Evolutionary conservation across 108 stramenopile species (phyloP), one percentile per base, ranked within the genome.

Genomic region (Licmophora abbreviata): DNA sequence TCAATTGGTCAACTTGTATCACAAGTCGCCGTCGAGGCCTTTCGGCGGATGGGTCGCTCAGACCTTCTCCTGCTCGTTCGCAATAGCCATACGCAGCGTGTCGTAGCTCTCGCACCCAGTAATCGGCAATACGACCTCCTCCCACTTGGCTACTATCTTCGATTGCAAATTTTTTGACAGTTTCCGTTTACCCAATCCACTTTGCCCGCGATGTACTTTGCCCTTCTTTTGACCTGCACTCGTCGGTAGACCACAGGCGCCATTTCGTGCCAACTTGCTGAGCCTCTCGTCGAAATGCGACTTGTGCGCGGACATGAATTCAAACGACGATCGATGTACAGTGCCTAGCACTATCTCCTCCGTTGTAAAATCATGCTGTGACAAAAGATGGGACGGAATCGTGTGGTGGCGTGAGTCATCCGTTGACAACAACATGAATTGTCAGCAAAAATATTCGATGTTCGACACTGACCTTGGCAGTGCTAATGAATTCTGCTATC

Each of bases 211-310:
- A 5, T 18, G 48, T 34, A 73, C 45, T 44, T 71, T 74, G 20
- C 48, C 47, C 12, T 58, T 48, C 1, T 9, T 17, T 37, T 56
- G 64, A 18, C 72, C 72, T 10, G 72, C 72, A 44, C 48, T 55
- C 41, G 59, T 64, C 34, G 63, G 61, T n/a, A 74, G 24, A 31
- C 66, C 62, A 43, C 72, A 74, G 9, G 72, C 66, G 36, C 59
- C 63, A 47, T 74, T 74, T 31, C 72, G 35, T 20, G 66, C 22
- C 0, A 55, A 15, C 36, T 74, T 74, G 38, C 66, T 64, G 2
- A 74, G 37, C 27, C 56, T 63, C 36, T 74, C 72, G 40, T 74
- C 59, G 33, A 74, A 74, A n/a, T 74, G 40, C 11, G 42, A 42
- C 30, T 58, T 35, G 31, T 68, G 48, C 2, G 23, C n/a, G 22